Percentiles rank a stretch among this genome's conserved stretches.
These are phyloP conservation scores for Lycium ferocissimum DNA, from an alignment of 257 asterid genomes.

Conservation along the genomic window DNA sequence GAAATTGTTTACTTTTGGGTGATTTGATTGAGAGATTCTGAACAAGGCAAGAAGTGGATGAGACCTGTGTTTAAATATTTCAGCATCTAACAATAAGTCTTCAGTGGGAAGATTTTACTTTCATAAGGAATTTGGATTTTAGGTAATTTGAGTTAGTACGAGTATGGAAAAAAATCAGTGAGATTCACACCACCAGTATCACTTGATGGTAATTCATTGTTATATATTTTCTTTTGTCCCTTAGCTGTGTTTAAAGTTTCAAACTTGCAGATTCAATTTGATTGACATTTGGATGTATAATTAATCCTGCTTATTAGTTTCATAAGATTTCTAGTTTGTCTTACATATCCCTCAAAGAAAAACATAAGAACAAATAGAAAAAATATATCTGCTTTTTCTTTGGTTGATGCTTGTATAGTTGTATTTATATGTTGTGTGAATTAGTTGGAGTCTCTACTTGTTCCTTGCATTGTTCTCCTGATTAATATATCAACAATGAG, in stretches of 20 bases:
- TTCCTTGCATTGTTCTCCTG: slow-evolving; percentile 22
- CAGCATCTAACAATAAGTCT: background rate
- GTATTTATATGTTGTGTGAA: background rate
- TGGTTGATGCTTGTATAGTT: slow-evolving; percentile 23
- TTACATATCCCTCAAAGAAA: background rate
- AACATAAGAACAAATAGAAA: background rate
- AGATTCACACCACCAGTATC: background rate
- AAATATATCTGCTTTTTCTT: background rate
- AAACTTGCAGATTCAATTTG: background rate
- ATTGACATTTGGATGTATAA: slow-evolving; percentile 8
- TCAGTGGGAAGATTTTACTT: background rate
- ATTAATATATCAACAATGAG: background rate
- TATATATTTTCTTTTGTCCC: background rate
- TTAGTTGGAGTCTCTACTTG: slow-evolving; percentile 12
- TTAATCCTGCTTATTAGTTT: slow-evolving; percentile 9
- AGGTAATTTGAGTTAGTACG: background rate
- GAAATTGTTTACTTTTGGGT: slow-evolving; percentile 8
- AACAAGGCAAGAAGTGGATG: background rate
- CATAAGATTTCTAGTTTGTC: background rate
- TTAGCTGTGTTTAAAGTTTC: background rate
- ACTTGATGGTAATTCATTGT: background rate
- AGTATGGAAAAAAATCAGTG: background rate
- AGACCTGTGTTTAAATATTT: background rate
- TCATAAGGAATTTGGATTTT: background rate
- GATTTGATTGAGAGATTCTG: background rate